Evolutionary conservation across 441 rosid genomes (phyloP), one percentile per base, ranked within the genome.

Genomic region (Populus hybrid): DNA sequence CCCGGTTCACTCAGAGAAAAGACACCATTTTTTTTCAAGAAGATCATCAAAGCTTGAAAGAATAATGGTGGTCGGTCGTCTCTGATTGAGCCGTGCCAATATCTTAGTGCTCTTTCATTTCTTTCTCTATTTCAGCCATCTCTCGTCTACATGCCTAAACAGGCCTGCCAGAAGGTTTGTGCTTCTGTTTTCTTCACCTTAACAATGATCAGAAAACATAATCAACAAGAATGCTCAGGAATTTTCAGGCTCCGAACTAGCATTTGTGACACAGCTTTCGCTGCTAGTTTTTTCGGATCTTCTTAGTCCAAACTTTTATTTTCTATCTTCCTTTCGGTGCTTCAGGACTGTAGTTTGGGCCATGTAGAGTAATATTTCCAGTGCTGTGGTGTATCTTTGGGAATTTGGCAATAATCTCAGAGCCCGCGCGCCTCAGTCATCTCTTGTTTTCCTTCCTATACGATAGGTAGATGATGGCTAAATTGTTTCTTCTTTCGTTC

Each of bases 1-100:
- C 92, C 88, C 90, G 94, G 94, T 86, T 92, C 97, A 90, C 87
- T 92, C 97, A 89, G 94, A 89, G 84, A 69, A 64, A 57, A 7
- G 50, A 8, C 26, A 0, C 30, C 23, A 18, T 10, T 40, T 72
- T 75, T 50, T 61, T 23, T 63, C 16, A 66, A 74, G 26, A 53
- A 23, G 12, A 34, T 4, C 1, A 23, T 7, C 68, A 35, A 10
- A 24, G 14, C 38, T 28, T 57, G 16, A 28, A 30, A 2, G 8
- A 14, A n/a, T 77, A 16, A 26, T 30, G 63, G 61, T 53, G 61
- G 61, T 53, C 7, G 34, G 3, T 61, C 38, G 53, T 74, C 34
- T 87, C 69, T 87, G 90, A 87, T 87, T 87, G 88, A 87, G 88
- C 88, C 90, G 90, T 77, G 90, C 85, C 90, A 87, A 87, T 87